A percentile compares a stretch with the other conserved stretches of the same genome.
These are phyloP conservation scores for Xerocomellus dryophilus DNA, from an alignment of 768 basidiomycete genomes.

Conservation along the genomic window DNA sequence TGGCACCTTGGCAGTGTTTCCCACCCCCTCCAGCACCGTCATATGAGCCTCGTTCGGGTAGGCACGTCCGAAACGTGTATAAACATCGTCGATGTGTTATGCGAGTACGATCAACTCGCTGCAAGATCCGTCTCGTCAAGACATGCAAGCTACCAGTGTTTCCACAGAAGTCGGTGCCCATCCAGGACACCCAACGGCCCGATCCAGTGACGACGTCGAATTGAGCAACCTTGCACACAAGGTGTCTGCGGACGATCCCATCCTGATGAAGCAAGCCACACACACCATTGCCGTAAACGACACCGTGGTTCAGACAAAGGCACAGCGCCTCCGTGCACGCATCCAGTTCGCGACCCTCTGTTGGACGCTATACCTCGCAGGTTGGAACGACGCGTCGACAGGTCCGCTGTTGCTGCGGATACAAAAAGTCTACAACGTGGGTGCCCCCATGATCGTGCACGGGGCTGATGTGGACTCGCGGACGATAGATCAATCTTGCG, in stretches of 20 bases:
- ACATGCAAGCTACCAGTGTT: conserved; percentile 13
- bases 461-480: neutral
- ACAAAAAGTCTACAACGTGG: conserved; percentile 36
- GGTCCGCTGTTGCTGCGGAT: conserved; percentile 40
- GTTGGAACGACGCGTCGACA: conserved; percentile 40
- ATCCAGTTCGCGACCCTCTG: conserved; percentile 37
- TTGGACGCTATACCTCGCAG: conserved; percentile 34
- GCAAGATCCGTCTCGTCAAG: neutral
- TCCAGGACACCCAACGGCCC: conserved; percentile 8
- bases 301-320: conserved; percentile 11
- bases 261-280: neutral
- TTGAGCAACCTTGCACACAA: conserved; percentile 7
- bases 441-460: conserved; percentile 3
- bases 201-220: conserved; percentile 8
- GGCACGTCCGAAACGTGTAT: neutral
- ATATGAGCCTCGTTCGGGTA: too few relatives aligned
- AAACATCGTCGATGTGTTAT: neutral
- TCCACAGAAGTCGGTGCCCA: conserved; percentile 3
- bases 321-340: conserved; percentile 20
- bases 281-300: neutral
- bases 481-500: conserved; percentile 38
- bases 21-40: too few relatives aligned
- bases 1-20: too few relatives aligned
- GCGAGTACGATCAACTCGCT: neutral
- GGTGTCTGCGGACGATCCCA: neutral